Evolutionary conservation across 2,329 filamentous ascomycete species (phyloP).

Genomic region (Aspergillus sp.): DNA sequence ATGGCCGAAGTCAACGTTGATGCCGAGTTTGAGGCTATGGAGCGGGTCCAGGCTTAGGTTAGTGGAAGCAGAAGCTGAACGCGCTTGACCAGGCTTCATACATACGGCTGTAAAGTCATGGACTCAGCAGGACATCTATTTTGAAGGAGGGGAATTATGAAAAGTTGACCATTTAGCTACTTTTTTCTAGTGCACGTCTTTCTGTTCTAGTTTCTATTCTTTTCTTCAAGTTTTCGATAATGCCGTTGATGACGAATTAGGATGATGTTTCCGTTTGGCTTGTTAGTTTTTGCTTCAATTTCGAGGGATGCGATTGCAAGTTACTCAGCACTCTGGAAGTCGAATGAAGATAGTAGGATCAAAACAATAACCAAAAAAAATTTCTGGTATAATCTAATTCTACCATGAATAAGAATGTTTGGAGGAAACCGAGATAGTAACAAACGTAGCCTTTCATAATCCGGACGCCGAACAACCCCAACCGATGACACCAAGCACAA

Average conservation of each 20-base stretch:
- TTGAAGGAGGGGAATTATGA: background rate
- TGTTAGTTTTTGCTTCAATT: background rate
- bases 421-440: background rate
- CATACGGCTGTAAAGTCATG: background rate
- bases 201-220: background rate
- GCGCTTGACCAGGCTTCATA: background rate
- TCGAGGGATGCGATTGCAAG: background rate
- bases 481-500: background rate
- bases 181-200: background rate
- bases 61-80: background rate
- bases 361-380: background rate
- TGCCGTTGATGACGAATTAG: background rate
- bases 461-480: background rate
- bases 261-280: background rate
- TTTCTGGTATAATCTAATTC: background rate
- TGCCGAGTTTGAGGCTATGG: constrained; percentile 14
- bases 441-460: background rate
- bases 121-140: background rate
- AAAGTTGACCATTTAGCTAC: background rate
- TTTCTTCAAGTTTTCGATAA: background rate
- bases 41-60: background rate
- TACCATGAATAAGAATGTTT: background rate
- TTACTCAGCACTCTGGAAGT: background rate
- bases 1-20: constrained; percentile 12
- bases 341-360: background rate